phyloP scores from a whole-genome alignment of 176 grass and related monocot genomes.

The Eragrostis curvula region DNA sequence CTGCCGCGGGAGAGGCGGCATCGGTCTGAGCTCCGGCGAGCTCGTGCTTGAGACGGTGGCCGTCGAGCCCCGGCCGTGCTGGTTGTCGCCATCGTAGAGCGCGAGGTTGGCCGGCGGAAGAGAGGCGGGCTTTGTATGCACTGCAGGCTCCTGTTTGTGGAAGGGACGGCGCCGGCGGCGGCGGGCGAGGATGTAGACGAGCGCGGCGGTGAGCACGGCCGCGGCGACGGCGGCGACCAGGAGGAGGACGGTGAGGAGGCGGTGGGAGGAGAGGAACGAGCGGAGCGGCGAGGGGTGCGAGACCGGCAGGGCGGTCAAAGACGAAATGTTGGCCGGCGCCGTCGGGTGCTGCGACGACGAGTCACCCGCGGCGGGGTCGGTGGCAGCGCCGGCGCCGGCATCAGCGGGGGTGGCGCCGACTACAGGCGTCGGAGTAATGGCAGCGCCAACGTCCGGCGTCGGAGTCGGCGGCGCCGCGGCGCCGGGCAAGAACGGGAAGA shows the following conservation, averaged over 20 bases:
- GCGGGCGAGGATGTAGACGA: constrained; percentile 38
- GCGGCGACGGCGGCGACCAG: constrained; percentile 9
- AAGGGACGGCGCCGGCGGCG: constrained; percentile 1
- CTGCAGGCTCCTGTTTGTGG: constrained; percentile 36
- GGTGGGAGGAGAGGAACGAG: constrained; percentile 50
- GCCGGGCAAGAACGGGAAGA: constrained; percentile 54
- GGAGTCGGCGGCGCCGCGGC: constrained; percentile 23
- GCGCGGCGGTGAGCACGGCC: constrained; percentile 27
- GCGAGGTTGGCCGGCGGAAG: constrained; percentile 39
- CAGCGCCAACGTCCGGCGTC: background rate
- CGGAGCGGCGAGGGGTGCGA: constrained; percentile 38
- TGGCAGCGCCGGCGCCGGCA: background rate
- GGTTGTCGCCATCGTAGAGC: constrained; percentile 49
- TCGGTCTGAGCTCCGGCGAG: constrained; percentile 89
- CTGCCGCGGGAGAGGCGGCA: constrained; percentile 73
- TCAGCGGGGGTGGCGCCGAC: background rate
- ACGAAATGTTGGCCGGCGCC: constrained; percentile 55
- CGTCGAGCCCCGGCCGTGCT: constrained; percentile 37
- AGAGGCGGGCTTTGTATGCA: constrained; percentile 43
- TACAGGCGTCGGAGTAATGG: background rate
- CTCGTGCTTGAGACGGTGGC: constrained; percentile 54
- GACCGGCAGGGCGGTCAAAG: constrained; percentile 40
- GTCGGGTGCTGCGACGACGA: constrained; percentile 42
- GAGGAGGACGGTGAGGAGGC: constrained; percentile 51
- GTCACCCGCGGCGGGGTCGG: background rate